These are phyloP conservation scores for Euphorbia schlechtendalii DNA, from an alignment of 441 rosid genomes.

Conservation along the genomic window DNA sequence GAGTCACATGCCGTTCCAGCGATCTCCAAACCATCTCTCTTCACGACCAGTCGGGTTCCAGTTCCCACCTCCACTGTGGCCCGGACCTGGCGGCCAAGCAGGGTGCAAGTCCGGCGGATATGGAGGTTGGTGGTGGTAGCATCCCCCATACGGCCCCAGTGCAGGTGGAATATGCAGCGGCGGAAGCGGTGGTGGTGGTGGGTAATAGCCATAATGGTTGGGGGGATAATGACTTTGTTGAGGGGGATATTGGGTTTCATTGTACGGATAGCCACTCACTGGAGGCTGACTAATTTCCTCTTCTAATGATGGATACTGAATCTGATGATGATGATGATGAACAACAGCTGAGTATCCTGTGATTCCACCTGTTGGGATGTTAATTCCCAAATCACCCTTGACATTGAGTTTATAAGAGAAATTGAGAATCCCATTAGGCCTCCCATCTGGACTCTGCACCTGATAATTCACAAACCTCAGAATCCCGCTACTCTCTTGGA, in stretches of 20 bases:
- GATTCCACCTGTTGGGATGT: conserved; percentile 12
- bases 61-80: conserved; percentile 2
- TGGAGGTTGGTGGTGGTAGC: conserved; percentile 18
- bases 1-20: conserved; percentile 35
- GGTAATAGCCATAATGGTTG: conserved; percentile 23
- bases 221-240: conserved; percentile 24
- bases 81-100: conserved; percentile 17
- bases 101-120: background rate
- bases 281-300: conserved; percentile 7
- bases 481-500: conserved; percentile 28
- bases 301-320: conserved; percentile 22
- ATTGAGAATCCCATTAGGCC: conserved; percentile 43
- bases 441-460: conserved; percentile 40
- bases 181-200: conserved; percentile 18
- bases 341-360: conserved; percentile 26
- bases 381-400: conserved; percentile 5
- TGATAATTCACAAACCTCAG: conserved; percentile 41
- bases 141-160: conserved; percentile 15
- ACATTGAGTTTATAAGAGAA: conserved; percentile 40
- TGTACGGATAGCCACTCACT: conserved; percentile 10
- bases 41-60: conserved; percentile 15
- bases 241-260: too few species aligned
- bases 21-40: conserved; percentile 17
- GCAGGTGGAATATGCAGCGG: conserved; percentile 16
- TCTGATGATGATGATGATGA: conserved; percentile 1